Base-by-base conservation (phyloP, 2,329 filamentous ascomycete species). In the Orbilia ellipsospora region DNA sequence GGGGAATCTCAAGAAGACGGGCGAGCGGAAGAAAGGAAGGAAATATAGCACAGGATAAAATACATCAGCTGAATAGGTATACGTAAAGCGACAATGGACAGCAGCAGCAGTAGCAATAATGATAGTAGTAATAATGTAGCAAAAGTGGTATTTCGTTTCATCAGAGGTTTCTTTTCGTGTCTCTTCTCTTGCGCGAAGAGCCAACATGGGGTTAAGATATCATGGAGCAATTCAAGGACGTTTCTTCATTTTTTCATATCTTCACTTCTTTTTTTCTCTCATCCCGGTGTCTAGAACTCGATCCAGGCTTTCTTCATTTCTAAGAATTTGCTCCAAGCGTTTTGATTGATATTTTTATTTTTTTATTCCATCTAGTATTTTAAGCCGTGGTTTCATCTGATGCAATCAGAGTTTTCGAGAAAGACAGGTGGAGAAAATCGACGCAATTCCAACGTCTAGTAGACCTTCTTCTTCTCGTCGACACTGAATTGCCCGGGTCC, bases 381-480 rank as follows among this genome's bases (percentile, higher is more conserved):
- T 45, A 8, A 57, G 50, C 23, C 20, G 66, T 50, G 44, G 8
- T 54, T 36, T 56, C 56, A 18, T 62, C 50, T 61, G 45, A 61
- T 69, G 54, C 60, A 57, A n/a, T 26, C 51, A 42, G 54, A 67
- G 42, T 45, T 8, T 45, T 54, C 36, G 48, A 15, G 52, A 57
- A 28, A 40, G 20, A 42, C 26, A 44, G 20, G 48, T 45, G 31
- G 40, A 50, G 61, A 7, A 40, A 42, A 31, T 52, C 2, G 23
- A n/a, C 52, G n/a, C 62, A 57, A 61, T 66, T 16, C 13, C 23
- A 4, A 23, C 23, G 54, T 72, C 76, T 88, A 99, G 86, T 99
- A 99, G 80, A 99, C 95, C 88, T 99, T 99, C 90, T 99, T 99
- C 92, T 99, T 99, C 89, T 99, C 95, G 84, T 99, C 95, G 83